Conservation (phyloP, 345 rosid species). For the Pelargonium nanum region DNA sequence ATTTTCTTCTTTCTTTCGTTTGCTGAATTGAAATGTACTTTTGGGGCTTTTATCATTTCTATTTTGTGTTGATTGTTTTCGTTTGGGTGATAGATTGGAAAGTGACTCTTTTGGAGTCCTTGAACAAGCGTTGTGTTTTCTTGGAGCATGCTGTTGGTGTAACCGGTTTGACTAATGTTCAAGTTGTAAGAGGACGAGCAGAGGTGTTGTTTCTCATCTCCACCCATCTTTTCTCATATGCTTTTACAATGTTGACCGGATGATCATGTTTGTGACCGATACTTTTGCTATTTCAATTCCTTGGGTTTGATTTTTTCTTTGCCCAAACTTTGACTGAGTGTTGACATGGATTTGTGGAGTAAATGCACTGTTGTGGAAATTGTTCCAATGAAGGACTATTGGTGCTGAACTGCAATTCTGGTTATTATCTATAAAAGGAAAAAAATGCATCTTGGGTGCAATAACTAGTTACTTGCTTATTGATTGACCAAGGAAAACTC, state of each 20-base stretch:
- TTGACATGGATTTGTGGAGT: no score
- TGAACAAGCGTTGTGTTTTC: slow-evolving; percentile 77
- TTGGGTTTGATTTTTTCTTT: no score
- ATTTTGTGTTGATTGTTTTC: background rate
- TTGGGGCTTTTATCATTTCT: background rate
- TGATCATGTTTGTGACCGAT: no score
- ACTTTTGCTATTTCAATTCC: no score
- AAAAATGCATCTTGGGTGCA: background rate
- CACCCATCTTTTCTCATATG: background rate
- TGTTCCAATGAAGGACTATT: background rate
- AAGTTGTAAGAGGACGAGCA: slow-evolving; percentile 74
- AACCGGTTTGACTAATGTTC: slow-evolving; percentile 55
- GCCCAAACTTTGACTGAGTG: no score
- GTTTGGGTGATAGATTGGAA: slow-evolving; percentile 46
- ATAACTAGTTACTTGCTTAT: no score
- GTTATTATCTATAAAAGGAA: background rate
- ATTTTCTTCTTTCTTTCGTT: no score
- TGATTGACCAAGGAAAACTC: background rate
- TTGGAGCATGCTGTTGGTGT: slow-evolving; percentile 66
- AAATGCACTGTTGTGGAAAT: no score
- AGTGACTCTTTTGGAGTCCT: slow-evolving; percentile 77
- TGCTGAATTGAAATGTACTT: background rate
- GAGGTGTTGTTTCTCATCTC: slow-evolving; percentile 39
- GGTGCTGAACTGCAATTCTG: background rate
- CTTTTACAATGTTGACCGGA: no score